These are phyloP conservation scores for Termitomyces sp. DNA, from an alignment of 768 basidiomycete species.

Conservation along the genomic window DNA sequence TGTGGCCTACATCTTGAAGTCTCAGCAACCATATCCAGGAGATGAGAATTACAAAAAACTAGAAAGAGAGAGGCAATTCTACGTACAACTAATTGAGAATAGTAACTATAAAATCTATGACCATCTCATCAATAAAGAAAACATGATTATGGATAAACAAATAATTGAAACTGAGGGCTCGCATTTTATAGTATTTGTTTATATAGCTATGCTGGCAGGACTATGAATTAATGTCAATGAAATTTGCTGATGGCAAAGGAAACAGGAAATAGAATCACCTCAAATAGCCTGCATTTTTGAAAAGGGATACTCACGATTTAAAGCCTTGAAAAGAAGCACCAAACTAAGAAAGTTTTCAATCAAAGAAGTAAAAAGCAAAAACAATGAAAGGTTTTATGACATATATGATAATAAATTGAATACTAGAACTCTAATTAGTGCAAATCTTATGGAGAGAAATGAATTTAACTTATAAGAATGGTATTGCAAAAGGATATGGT, in stretches of 20 bases:
- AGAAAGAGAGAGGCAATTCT: neutral
- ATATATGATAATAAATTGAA: neutral
- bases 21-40: neutral
- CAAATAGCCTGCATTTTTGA: neutral
- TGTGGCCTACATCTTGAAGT: neutral
- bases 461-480: neutral
- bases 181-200: neutral
- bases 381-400: too few relatives aligned
- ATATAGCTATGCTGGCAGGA: neutral
- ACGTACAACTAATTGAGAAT: neutral
- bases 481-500: constrained; percentile 1
- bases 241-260: neutral
- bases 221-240: neutral
- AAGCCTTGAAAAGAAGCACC: neutral
- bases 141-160: neutral
- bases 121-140: neutral
- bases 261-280: too few relatives aligned
- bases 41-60: neutral
- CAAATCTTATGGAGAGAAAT: neutral
- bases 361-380: too few relatives aligned
- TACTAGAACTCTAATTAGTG: neutral
- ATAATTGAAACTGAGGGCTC: neutral
- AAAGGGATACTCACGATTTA: neutral
- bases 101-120: neutral
- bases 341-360: neutral